Conservation (phyloP, 352 stramenopile genomes). For the Phytophthora cryptogea region DNA sequence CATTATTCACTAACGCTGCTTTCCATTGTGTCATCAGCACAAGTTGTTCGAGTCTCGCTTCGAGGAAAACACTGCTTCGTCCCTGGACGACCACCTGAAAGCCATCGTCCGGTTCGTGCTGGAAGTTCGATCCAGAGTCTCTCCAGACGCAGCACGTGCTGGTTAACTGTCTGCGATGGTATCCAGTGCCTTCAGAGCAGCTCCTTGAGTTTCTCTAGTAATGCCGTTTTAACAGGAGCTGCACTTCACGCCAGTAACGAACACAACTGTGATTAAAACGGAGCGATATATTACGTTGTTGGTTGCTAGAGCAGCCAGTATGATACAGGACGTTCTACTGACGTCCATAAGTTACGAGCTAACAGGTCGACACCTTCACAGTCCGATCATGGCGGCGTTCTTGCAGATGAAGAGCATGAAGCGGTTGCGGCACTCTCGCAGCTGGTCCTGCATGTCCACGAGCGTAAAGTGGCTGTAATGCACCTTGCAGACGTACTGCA, state of each 20-base stretch:
- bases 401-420: constrained; percentile 83
- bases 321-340: constrained; percentile 21
- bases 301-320: constrained; percentile 18
- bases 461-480: constrained; percentile 74
- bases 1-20: background rate
- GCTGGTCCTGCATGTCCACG: constrained; percentile 76
- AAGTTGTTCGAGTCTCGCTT: constrained; percentile 27
- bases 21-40: constrained; percentile 11
- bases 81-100: constrained; percentile 25
- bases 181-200: background rate
- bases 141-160: no score
- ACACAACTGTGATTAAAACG: constrained; percentile 13
- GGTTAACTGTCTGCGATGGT: background rate
- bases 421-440: constrained; percentile 64
- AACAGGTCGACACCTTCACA: constrained; percentile 28
- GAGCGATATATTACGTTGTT: constrained; percentile 27
- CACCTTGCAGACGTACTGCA: constrained; percentile 68
- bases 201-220: background rate
- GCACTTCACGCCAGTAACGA: constrained; percentile 23
- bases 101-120: constrained; percentile 27
- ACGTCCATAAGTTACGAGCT: constrained; percentile 32
- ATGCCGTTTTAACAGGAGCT: constrained; percentile 14
- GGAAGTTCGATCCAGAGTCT: constrained; percentile 16
- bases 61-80: constrained; percentile 21
- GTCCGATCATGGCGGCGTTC: constrained; percentile 69